Evolutionary conservation across 768 basidiomycete genomes (phyloP).

Genomic region (Kwoniella heveanensis): DNA sequence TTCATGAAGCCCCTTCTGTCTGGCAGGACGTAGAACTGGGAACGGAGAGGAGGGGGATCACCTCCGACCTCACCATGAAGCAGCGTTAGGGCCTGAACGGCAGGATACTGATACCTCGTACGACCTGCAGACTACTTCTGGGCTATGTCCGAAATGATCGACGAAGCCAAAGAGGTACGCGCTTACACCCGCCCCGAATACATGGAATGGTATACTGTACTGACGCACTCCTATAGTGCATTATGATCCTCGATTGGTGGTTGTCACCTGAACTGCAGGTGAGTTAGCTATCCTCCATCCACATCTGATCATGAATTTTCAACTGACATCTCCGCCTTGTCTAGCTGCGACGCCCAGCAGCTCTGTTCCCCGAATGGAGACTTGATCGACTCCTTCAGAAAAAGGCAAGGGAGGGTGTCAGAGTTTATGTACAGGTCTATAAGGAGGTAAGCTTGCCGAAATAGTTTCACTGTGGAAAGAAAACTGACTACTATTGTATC

Average conservation of each 20-base stretch:
- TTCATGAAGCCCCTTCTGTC: no score
- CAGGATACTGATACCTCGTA: background rate
- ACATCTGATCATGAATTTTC: background rate
- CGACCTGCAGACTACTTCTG: constrained; percentile 80
- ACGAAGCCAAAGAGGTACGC: constrained; percentile 61
- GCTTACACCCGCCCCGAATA: background rate
- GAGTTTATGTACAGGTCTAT: constrained; percentile 87
- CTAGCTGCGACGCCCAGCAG: constrained; percentile 84
- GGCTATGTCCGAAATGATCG: constrained; percentile 85
- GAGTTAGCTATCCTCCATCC: constrained; percentile 7
- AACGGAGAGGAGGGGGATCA: no score
- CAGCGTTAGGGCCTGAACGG: no score
- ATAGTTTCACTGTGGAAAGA: no score
- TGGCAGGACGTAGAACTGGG: background rate
- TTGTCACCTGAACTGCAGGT: constrained; percentile 82
- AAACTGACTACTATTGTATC: constrained; percentile 7
- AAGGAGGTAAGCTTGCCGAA: constrained; percentile 76
- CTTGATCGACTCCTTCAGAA: constrained; percentile 80
- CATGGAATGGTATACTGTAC: background rate
- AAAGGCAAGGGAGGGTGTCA: constrained; percentile 91
- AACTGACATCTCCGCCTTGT: background rate
- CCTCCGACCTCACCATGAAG: no score
- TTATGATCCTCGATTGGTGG: constrained; percentile 83
- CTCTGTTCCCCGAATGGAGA: constrained; percentile 80
- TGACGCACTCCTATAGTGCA: constrained; percentile 56